Evolutionary conservation across 1,284 basidiomycete species (phyloP).

Genomic region (Melampsora larici-populina): DNA sequence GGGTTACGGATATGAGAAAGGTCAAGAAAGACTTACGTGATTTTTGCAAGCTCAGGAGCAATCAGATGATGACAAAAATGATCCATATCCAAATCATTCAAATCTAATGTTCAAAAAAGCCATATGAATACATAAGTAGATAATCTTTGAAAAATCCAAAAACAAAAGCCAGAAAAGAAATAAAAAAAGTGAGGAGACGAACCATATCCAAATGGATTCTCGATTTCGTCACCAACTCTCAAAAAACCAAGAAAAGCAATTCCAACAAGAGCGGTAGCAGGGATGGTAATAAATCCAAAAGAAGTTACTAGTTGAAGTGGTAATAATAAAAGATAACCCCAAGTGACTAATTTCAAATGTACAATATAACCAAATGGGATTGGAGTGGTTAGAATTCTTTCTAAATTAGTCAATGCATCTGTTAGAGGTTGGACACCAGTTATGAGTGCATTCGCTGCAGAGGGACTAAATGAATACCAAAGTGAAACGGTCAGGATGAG

Average conservation of each 20-base stretch:
- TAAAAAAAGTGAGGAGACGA: background rate
- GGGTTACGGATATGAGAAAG: background rate
- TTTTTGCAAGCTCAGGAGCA: too few species aligned
- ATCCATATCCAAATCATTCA: constrained; percentile 42
- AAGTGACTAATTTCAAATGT: constrained; percentile 32
- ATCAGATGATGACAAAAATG: constrained; percentile 42
- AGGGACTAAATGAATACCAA: background rate
- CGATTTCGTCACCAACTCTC: constrained; percentile 36
- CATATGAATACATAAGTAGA: too few species aligned
- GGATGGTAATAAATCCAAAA: constrained; percentile 36
- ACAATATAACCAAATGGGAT: constrained; percentile 42
- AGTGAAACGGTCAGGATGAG: background rate
- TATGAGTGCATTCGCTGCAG: background rate
- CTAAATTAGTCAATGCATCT: background rate
- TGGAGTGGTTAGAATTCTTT: constrained; percentile 23
- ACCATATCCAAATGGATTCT: constrained; percentile 43
- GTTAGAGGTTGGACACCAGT: background rate
- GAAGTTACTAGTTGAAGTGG: constrained; percentile 27
- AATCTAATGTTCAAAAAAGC: background rate
- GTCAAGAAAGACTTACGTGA: constrained; percentile 16
- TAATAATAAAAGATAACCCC: constrained; percentile 38
- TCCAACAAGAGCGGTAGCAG: constrained; percentile 16
- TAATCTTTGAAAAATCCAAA: too few species aligned
- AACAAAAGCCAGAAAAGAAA: too few species aligned
- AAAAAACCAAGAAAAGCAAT: constrained; percentile 38